Evolutionary conservation across 2,329 filamentous ascomycete species (phyloP), one percentile per base, ranked within the genome.

Genomic region (Taxawa tesnikishii): DNA sequence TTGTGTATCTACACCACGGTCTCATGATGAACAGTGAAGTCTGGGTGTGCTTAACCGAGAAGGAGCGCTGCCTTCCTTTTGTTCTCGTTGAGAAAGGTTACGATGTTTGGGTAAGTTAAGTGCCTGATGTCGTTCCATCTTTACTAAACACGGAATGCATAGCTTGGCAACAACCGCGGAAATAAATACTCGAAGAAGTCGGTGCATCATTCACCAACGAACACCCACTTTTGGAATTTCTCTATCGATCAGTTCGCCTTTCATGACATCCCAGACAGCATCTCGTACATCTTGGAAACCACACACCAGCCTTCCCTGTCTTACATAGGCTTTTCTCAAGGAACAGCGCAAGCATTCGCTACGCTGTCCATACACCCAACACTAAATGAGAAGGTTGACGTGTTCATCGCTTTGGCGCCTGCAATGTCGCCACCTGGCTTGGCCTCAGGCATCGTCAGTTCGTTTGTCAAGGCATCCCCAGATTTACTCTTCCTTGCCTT

Each of bases 151-250:
- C 55, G 26, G n/a, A 12, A 10, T 23, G 14, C 26, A 10, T 26
- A 82, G 83, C 68, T 98, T 40, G 90, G 90, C 31, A 98, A 98
- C 56, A 98, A 98, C 50, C 78, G 90, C 21, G 90, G 90, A 30
- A 98, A 98, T 68, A 98, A 98, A 54, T 98, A 98, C 60, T 94
- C 85, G 28, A 98, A 96, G 58, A 98, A 98, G 60, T 87, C 78
- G 3, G 73, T 87, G 31, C 70, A 78, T 37, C 65, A 67, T 40
- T 79, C 83, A 1, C 87, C 90, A 0, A 79, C 74, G 1, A 79
- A 81, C 3, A 62, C 69, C 23, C 67, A 73, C 10, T 98, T 98
- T 55, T 98, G 90, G 90, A 79, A 94, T 55, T 98, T 98, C 53
- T 94, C 84, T 31, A 96, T 98, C 51, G 90, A 98, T 53, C 83